Percentiles rank a stretch among this genome's conserved stretches.
phyloP scores from a whole-genome alignment of 805 yeast genomes.

The Lipomyces anomalus region DNA sequence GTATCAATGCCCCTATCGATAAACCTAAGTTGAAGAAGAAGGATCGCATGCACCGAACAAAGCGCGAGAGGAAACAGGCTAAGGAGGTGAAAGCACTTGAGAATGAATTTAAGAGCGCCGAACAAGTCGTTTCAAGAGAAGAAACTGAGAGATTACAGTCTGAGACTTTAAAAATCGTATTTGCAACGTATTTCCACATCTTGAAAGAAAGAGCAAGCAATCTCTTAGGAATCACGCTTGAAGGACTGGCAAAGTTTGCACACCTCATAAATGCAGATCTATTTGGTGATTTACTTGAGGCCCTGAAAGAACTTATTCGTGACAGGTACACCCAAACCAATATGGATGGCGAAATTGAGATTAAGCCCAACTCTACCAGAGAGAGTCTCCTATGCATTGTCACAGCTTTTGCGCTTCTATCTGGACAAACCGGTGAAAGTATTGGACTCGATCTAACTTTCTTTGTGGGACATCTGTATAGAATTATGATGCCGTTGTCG shows the following conservation, averaged over 20 bases:
- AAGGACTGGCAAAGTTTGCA: constrained; percentile 79
- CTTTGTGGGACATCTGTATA: constrained; percentile 71
- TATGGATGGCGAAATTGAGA: constrained; percentile 38
- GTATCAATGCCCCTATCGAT: constrained; percentile 31
- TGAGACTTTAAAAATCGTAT: constrained; percentile 66
- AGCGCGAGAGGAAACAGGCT: constrained; percentile 78
- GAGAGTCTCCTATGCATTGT: constrained; percentile 76
- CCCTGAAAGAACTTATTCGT: constrained; percentile 68
- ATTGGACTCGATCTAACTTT: constrained; percentile 75
- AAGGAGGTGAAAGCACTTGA: constrained; percentile 85
- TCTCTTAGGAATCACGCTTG: constrained; percentile 79
- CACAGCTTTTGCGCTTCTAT: constrained; percentile 81
- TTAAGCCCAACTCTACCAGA: constrained; percentile 36
- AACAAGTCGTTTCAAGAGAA: constrained; percentile 77
- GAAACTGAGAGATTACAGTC: constrained; percentile 83
- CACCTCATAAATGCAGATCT: constrained; percentile 89
- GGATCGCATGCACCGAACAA: constrained; percentile 86
- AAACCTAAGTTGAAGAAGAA: constrained; percentile 61
- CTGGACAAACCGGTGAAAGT: constrained; percentile 66
- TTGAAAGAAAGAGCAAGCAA: constrained; percentile 57
- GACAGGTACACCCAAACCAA: constrained; percentile 23
- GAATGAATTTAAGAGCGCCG: constrained; percentile 82
- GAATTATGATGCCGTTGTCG: constrained; percentile 59
- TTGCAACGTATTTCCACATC: constrained; percentile 71
- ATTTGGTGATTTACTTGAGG: constrained; percentile 87